Conservation (phyloP, 2,329 filamentous ascomycete species). For the Scytalidium sp. region DNA sequence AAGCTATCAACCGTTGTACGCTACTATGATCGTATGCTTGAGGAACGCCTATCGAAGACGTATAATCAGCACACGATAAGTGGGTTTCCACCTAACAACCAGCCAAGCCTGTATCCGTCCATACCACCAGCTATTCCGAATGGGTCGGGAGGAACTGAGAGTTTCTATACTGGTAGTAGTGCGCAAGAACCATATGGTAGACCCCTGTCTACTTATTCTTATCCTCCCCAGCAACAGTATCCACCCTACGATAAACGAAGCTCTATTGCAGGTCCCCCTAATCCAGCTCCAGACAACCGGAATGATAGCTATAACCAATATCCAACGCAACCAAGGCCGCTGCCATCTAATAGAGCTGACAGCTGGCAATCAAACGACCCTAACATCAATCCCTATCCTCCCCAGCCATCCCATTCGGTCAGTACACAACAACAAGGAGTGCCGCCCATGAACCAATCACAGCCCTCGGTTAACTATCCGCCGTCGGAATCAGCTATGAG, state of each 20-base stretch:
- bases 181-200: constrained; percentile 44
- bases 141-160: constrained; percentile 61
- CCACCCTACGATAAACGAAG: constrained; percentile 29
- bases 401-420: constrained; percentile 11
- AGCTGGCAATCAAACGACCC: constrained; percentile 23
- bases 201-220: constrained; percentile 50
- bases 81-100: constrained; percentile 51
- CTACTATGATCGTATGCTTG: constrained; percentile 97
- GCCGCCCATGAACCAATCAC: constrained; percentile 20
- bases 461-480: constrained; percentile 30
- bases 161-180: constrained; percentile 73
- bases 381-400: constrained; percentile 21
- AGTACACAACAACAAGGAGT: constrained; percentile 22
- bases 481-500: constrained; percentile 31
- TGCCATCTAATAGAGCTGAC: constrained; percentile 39
- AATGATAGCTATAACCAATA: constrained; percentile 20
- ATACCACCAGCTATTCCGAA: constrained; percentile 53
- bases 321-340: constrained; percentile 15
- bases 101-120: constrained; percentile 66
- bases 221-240: constrained; percentile 42
- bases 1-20: constrained; percentile 95
- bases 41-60: constrained; percentile 89
- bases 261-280: constrained; percentile 18
- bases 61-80: constrained; percentile 78
- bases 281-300: constrained; percentile 17